phyloP scores from a whole-genome alignment of 2,329 filamentous ascomycete genomes.

The Fusarium papillatum region DNA sequence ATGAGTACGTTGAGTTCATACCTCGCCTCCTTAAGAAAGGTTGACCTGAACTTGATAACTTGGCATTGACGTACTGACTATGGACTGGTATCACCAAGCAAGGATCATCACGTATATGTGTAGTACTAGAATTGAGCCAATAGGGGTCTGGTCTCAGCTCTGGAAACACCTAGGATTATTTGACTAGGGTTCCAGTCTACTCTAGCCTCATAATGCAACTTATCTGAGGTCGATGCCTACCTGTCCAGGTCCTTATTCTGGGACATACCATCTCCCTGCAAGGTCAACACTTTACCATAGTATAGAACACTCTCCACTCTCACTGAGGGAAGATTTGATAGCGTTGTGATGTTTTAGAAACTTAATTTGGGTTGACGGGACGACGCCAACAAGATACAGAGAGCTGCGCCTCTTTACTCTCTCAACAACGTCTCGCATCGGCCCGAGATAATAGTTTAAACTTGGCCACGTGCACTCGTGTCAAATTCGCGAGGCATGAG shows the following conservation, averaged over 20 bases:
- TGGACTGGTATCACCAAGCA: neutral
- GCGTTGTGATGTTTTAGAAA: neutral
- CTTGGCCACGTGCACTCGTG: neutral
- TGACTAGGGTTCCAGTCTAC: neutral
- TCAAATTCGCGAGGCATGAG: neutral
- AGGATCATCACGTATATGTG: neutral
- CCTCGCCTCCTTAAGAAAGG: neutral
- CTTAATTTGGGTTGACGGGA: neutral
- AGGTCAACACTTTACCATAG: neutral
- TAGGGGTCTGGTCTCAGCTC: neutral
- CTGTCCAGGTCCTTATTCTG: too few species aligned
- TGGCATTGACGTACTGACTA: neutral
- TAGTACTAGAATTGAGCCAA: neutral
- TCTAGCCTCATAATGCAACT: neutral
- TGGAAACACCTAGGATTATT: neutral
- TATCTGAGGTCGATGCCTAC: neutral
- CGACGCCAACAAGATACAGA: neutral
- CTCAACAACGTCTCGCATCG: neutral
- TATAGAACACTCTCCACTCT: too few species aligned
- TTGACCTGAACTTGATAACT: neutral
- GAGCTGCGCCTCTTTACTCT: neutral
- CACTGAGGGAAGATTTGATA: neutral
- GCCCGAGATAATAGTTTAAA: neutral
- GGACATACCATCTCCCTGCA: neutral
- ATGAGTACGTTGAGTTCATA: neutral